These are phyloP conservation scores for Fragaria iinumae DNA, from an alignment of 306 rosid species.

Conservation along the genomic window DNA sequence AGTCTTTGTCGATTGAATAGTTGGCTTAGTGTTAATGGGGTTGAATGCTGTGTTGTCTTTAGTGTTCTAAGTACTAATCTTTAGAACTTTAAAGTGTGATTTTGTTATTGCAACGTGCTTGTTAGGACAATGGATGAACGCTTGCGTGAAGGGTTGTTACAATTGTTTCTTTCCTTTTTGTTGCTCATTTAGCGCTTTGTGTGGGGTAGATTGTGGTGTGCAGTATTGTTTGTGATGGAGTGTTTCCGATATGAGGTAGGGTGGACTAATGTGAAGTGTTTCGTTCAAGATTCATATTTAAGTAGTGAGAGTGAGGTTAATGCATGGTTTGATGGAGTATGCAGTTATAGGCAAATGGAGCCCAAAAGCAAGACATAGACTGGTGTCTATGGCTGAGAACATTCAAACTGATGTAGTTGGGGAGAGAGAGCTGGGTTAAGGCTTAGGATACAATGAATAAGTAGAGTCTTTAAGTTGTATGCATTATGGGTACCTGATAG, in stretches of 20 bases:
- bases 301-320: background rate
- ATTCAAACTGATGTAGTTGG: background rate
- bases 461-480: constrained; percentile 2
- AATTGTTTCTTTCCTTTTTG: background rate
- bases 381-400: background rate
- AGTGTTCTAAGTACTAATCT: background rate
- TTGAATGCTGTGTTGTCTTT: background rate
- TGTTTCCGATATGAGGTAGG: background rate
- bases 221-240: background rate
- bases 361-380: background rate
- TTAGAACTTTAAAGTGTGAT: background rate
- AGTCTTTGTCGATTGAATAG: background rate
- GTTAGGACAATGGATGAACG: background rate
- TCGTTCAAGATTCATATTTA: too few species aligned
- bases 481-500: background rate
- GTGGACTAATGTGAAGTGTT: background rate
- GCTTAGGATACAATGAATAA: background rate
- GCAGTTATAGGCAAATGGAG: background rate
- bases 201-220: background rate
- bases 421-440: background rate
- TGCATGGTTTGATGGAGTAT: background rate
- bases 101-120: background rate
- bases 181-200: background rate
- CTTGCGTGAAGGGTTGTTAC: background rate
- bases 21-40: background rate